Evolutionary conservation across 352 stramenopile genomes (phyloP).

Genomic region (Phytophthora sp.): DNA sequence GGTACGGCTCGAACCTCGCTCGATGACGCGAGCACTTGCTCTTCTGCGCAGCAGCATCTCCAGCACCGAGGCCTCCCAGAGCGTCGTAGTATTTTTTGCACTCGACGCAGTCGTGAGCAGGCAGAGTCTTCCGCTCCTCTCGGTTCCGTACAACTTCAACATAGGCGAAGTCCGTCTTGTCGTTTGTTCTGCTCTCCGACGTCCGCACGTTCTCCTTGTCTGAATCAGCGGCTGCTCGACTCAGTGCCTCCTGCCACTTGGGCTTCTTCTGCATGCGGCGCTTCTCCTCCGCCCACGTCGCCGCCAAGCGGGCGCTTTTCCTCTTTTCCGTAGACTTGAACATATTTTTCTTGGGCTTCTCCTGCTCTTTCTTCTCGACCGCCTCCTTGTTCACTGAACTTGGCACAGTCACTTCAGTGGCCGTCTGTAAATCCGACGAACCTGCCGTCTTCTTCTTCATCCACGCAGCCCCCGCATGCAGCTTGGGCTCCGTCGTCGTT

Average conservation of each 20-base stretch:
- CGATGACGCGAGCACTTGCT: conserved; percentile 78
- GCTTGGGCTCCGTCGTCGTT: background rate
- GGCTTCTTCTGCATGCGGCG: conserved; percentile 27
- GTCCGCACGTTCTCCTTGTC: conserved; percentile 23
- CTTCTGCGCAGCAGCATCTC: conserved; percentile 48
- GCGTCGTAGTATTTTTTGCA: conserved; percentile 85
- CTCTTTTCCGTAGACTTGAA: conserved; percentile 16
- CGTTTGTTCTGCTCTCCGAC: background rate
- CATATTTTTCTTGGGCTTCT: conserved; percentile 1
- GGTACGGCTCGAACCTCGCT: conserved; percentile 70
- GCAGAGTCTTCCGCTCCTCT: conserved; percentile 59
- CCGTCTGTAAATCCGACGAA: background rate
- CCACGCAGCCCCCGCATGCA: conserved; percentile 1
- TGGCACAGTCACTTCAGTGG: background rate
- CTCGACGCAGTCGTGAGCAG: conserved; percentile 71
- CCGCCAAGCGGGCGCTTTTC: conserved; percentile 10
- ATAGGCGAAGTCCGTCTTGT: conserved; percentile 44
- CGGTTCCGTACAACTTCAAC: conserved; percentile 86
- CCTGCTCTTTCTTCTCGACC: background rate
- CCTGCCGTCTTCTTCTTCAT: conserved; percentile 20
- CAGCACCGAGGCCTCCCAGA: conserved; percentile 50
- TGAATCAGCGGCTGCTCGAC: conserved; percentile 1
- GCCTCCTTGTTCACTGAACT: conserved; percentile 4
- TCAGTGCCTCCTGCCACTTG: conserved; percentile 18
- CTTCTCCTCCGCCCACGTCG: conserved; percentile 60